Evolutionary conservation across 345 rosid genomes (phyloP).

Genomic region (Salix exigua): DNA sequence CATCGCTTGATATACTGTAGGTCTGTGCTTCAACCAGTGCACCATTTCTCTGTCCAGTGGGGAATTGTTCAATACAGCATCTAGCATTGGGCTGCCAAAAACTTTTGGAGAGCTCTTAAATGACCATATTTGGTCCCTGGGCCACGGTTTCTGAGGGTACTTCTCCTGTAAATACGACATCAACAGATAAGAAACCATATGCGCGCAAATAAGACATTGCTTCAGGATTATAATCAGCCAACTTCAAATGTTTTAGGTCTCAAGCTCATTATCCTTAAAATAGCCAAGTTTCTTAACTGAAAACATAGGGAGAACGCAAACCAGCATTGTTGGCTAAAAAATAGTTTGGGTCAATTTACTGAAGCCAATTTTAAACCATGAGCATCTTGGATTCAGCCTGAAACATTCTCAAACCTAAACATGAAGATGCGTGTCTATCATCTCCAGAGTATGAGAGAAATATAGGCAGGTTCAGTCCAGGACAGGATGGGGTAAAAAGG

Average conservation of each 20-base stretch:
- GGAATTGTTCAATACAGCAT: slow-evolving; percentile 48
- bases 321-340: too few relatives aligned
- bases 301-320: too few relatives aligned
- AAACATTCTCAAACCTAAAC: neutral
- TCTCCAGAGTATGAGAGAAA: neutral
- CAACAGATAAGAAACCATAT: neutral
- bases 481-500: neutral
- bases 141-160: slow-evolving; percentile 88
- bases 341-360: too few relatives aligned
- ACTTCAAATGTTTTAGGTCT: too few relatives aligned
- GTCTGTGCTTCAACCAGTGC: slow-evolving; percentile 88
- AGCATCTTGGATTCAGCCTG: neutral
- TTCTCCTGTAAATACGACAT: slow-evolving; percentile 51
- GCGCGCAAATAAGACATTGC: too few relatives aligned
- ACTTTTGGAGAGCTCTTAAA: slow-evolving; percentile 54
- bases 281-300: too few relatives aligned
- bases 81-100: slow-evolving; percentile 92
- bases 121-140: slow-evolving; percentile 88
- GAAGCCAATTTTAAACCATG: neutral
- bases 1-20: slow-evolving; percentile 54
- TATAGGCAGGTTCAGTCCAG: neutral
- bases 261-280: too few relatives aligned
- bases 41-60: slow-evolving; percentile 72
- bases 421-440: neutral
- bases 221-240: too few relatives aligned